Evolutionary conservation across 345 rosid species (phyloP).

Genomic region (Hirschfeldia incana): DNA sequence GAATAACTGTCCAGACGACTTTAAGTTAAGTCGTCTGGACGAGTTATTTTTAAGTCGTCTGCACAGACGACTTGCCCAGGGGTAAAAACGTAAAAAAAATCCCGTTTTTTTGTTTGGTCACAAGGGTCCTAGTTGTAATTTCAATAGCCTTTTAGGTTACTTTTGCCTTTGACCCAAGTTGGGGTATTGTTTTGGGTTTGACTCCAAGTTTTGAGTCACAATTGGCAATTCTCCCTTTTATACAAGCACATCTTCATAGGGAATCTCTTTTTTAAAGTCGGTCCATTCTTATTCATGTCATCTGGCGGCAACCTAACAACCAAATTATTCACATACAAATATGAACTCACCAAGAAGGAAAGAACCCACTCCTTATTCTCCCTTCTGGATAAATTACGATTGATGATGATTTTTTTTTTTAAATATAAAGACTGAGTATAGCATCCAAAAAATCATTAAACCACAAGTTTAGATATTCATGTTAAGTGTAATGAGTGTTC

Average conservation of each 20-base stretch:
- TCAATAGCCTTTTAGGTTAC: no score
- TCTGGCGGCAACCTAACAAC: constrained; percentile 35
- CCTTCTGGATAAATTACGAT: not conserved
- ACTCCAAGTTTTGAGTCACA: no score
- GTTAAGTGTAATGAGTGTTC: not conserved
- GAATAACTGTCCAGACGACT: no score
- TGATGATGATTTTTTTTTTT: not conserved
- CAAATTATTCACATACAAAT: constrained; percentile 17
- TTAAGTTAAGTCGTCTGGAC: no score
- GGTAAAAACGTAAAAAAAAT: no score
- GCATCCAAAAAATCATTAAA: not conserved
- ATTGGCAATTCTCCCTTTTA: not conserved
- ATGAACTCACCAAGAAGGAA: not conserved
- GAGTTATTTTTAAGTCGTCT: no score
- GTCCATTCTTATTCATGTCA: constrained; percentile 17
- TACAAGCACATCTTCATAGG: constrained; percentile 23
- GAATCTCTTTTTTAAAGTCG: constrained; percentile 34
- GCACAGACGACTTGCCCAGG: no score
- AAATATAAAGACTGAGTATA: not conserved
- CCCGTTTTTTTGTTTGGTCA: no score
- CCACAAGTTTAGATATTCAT: not conserved
- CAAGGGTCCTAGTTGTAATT: no score
- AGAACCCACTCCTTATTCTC: not conserved
- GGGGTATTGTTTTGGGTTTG: no score
- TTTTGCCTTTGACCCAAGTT: no score